phyloP scores from a whole-genome alignment of 768 basidiomycete genomes.

The Lactarius vividus region DNA sequence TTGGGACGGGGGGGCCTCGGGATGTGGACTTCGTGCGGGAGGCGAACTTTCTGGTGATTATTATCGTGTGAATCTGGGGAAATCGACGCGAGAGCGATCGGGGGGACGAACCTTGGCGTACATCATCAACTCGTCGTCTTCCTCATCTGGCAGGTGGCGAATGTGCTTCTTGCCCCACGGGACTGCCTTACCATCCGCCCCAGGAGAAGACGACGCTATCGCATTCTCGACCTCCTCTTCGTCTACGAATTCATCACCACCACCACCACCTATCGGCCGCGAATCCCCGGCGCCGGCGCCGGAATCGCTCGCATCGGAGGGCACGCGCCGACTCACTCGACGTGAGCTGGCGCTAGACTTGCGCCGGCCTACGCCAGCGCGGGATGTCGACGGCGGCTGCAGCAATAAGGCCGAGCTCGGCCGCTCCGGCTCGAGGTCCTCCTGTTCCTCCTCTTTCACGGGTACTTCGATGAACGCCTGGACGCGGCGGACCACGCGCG shows the following conservation, averaged over 20 bases:
- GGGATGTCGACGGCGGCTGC: neutral
- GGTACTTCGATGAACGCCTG: conserved; percentile 55
- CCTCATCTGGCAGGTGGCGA: conserved; percentile 35
- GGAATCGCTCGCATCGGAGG: conserved; percentile 32
- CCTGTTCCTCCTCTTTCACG: conserved; percentile 63
- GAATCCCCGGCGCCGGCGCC: conserved; percentile 46
- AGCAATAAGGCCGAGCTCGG: neutral
- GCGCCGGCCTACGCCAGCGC: conserved; percentile 33
- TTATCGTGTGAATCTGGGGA: conserved; percentile 39
- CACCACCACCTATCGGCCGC: conserved; percentile 9
- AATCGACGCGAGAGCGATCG: neutral
- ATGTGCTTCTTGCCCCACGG: conserved; percentile 25
- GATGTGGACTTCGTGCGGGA: conserved; percentile 31
- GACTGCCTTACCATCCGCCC: conserved; percentile 2
- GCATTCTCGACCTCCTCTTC: conserved; percentile 27
- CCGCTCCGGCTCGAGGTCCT: conserved; percentile 34
- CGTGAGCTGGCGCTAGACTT: conserved; percentile 28
- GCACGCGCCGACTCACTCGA: conserved; percentile 21
- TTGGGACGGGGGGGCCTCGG: conserved; percentile 11
- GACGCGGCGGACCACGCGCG: conserved; percentile 58
- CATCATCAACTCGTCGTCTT: conserved; percentile 62
- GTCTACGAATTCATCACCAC: conserved; percentile 24
- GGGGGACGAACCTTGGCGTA: conserved; percentile 48
- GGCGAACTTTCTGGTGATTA: conserved; percentile 40
- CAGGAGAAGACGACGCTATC: neutral